phyloP scores from a whole-genome alignment of 371 early-diverging fungal species.

The Mucor ambiguus region DNA sequence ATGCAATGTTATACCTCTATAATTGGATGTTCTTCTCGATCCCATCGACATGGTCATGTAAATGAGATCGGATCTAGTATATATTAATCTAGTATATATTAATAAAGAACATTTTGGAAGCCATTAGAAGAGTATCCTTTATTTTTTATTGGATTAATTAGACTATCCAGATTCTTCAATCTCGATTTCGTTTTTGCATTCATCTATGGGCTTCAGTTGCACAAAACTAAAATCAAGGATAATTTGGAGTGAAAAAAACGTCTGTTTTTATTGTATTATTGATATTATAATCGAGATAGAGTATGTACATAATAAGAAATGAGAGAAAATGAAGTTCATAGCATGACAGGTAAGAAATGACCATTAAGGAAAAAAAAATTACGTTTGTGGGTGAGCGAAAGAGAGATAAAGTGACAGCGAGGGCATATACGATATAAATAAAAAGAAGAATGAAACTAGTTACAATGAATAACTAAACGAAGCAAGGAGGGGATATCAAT shows the following conservation, averaged over 20 bases:
- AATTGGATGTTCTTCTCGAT: not conserved
- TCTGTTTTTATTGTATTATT: constrained; percentile 4
- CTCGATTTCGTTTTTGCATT: not conserved
- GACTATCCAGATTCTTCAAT: not conserved
- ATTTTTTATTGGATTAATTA: not conserved
- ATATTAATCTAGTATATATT: not conserved
- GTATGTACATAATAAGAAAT: constrained; percentile 4
- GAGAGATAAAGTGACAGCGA: not conserved
- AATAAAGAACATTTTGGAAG: not conserved
- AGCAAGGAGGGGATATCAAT: not conserved
- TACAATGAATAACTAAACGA: not conserved
- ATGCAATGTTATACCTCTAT: not conserved
- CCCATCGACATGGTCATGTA: not conserved
- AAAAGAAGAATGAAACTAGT: not conserved
- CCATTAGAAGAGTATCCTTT: not conserved
- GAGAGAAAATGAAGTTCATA: not conserved
- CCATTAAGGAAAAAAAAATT: not conserved
- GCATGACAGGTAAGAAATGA: not conserved
- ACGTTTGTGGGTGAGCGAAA: not conserved
- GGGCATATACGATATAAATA: constrained; percentile 1
- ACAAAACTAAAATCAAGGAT: not conserved
- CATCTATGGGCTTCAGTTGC: not conserved
- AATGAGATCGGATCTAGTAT: not conserved
- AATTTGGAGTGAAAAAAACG: not conserved
- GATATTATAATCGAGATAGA: not conserved